phyloP scores from a whole-genome alignment of 495 filamentous ascomycete species.

The Letharia columbiana region DNA sequence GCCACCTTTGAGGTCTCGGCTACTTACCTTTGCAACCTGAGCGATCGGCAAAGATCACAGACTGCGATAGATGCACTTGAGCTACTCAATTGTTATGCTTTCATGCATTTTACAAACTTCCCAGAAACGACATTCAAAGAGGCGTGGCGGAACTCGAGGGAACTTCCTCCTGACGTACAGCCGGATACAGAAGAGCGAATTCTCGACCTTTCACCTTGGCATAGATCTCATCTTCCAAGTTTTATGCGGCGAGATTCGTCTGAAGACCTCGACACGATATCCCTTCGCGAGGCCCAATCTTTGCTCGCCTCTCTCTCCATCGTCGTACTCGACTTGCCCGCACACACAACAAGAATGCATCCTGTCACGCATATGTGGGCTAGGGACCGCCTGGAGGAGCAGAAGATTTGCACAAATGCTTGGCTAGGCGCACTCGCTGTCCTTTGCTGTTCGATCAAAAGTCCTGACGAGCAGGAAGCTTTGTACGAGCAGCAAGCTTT shows the following conservation, averaged over 20 bases:
- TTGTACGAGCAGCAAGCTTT: not conserved
- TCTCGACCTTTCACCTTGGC: not conserved
- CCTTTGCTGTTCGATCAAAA: not conserved
- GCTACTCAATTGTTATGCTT: not conserved
- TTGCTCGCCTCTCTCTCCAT: constrained; percentile 1
- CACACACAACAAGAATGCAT: not conserved
- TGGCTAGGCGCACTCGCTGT: not conserved
- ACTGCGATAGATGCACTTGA: not conserved
- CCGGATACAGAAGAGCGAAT: not conserved
- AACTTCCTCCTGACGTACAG: not conserved
- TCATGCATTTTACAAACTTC: not conserved
- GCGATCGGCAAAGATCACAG: not conserved
- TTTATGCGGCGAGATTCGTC: not conserved
- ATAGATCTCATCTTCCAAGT: not conserved
- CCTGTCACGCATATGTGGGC: constrained; percentile 1
- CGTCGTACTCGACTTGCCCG: not conserved
- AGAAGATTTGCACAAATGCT: not conserved
- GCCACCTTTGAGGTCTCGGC: constrained; percentile 1
- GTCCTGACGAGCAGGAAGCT: not conserved
- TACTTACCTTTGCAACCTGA: not conserved
- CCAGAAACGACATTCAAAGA: not conserved
- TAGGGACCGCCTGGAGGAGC: not conserved
- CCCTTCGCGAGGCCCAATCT: not conserved
- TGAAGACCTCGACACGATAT: not conserved
- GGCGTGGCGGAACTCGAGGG: not conserved